Conservation (phyloP, 1,284 basidiomycete genomes). For the Leccinum olivaceoglutinosum region DNA sequence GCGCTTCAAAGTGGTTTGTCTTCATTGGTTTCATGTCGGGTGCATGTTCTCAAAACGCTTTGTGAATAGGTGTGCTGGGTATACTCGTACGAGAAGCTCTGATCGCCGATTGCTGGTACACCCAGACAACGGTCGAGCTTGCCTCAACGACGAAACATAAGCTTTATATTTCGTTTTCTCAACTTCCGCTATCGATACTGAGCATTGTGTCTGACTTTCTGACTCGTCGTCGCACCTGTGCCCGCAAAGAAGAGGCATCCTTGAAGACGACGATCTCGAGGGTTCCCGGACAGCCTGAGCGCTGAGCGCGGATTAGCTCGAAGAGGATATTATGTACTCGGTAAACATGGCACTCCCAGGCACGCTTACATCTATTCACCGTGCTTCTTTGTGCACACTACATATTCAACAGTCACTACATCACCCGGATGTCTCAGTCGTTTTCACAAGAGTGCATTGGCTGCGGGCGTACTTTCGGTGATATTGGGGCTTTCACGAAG, state of each 20-base stretch:
- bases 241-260: constrained; percentile 58
- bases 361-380: no score
- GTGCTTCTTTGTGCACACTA: no score
- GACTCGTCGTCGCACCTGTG: constrained; percentile 57
- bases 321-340: constrained; percentile 47
- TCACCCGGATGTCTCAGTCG: not conserved
- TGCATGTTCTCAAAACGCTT: not conserved
- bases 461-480: not conserved
- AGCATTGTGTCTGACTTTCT: constrained; percentile 85
- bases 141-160: constrained; percentile 77
- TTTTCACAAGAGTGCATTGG: not conserved
- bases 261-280: constrained; percentile 89
- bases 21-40: not conserved
- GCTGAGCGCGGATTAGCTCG: constrained; percentile 56
- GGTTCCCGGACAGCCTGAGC: constrained; percentile 54
- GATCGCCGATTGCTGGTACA: constrained; percentile 77
- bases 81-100: constrained; percentile 93
- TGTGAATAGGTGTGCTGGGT: constrained; percentile 89
- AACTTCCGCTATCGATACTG: constrained; percentile 89
- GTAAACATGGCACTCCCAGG: no score
- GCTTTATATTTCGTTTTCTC: constrained; percentile 87
- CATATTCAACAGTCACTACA: no score
- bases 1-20: constrained; percentile 72
- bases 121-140: constrained; percentile 79
- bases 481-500: not conserved